phyloP scores from a whole-genome alignment of 441 rosid species.

The Populus hybrid region DNA sequence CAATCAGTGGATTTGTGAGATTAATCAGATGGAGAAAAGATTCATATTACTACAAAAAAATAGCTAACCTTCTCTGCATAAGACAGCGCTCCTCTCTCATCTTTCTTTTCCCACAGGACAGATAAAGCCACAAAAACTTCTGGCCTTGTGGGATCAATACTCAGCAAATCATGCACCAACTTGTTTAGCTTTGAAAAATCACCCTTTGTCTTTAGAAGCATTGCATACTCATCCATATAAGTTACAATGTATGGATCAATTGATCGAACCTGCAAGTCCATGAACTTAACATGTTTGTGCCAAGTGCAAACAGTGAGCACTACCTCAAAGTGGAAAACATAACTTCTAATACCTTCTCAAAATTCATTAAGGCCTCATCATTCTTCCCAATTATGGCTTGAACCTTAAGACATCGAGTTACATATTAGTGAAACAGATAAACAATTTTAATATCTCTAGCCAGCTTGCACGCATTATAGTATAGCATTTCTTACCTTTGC shows the following conservation, averaged over 20 bases:
- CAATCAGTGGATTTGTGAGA: slow-evolving; percentile 20
- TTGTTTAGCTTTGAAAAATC: slow-evolving; percentile 80
- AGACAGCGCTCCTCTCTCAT: slow-evolving; percentile 75
- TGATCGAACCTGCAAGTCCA: slow-evolving; percentile 70
- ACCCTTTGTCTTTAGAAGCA: slow-evolving; percentile 82
- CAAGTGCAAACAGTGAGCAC: slow-evolving; percentile 3
- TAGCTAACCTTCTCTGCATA: slow-evolving; percentile 90
- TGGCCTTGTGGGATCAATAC: slow-evolving; percentile 78
- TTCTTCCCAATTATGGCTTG: slow-evolving; percentile 95
- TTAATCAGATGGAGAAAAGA: slow-evolving; percentile 11
- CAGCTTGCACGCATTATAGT: background rate
- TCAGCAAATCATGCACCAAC: slow-evolving; percentile 86
- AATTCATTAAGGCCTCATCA: slow-evolving; percentile 82
- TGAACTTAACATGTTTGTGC: background rate
- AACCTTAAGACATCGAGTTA: slow-evolving; percentile 47
- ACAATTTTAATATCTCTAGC: background rate
- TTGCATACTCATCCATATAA: slow-evolving; percentile 97
- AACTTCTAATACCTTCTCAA: slow-evolving; percentile 69
- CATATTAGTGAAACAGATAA: slow-evolving; percentile 20
- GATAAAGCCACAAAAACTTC: slow-evolving; percentile 90
- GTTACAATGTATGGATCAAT: slow-evolving; percentile 83
- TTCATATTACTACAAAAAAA: background rate
- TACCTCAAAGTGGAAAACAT: slow-evolving; percentile 9
- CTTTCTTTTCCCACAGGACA: slow-evolving; percentile 84
- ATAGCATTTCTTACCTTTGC: slow-evolving; percentile 64